phyloP scores from a whole-genome alignment of 1,284 basidiomycete species.

The Boletus sp. region DNA sequence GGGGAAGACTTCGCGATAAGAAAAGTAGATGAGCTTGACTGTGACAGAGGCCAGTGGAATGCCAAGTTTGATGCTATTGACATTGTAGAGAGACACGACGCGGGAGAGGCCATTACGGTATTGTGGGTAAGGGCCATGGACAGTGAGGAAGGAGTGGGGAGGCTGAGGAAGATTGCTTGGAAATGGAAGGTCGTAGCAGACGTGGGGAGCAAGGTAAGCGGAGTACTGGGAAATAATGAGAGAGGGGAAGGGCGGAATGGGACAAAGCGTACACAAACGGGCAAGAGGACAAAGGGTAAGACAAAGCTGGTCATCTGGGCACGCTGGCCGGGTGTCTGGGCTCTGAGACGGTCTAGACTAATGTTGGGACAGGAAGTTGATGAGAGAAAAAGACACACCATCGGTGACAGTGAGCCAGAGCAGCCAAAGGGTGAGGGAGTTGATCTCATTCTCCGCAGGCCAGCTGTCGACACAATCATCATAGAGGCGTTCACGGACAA shows the following conservation, averaged over 20 bases:
- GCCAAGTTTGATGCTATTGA: conserved; percentile 41
- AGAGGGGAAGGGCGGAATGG: neutral
- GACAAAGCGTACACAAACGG: conserved; percentile 48
- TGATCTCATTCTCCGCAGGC: conserved; percentile 55
- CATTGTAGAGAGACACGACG: conserved; percentile 45
- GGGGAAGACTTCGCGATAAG: conserved; percentile 54
- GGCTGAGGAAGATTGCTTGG: conserved; percentile 17
- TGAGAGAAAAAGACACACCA: conserved; percentile 38
- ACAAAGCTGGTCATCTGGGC: conserved; percentile 53
- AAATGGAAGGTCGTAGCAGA: conserved; percentile 60
- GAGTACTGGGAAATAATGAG: conserved; percentile 48
- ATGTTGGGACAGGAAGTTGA: neutral
- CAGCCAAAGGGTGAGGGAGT: conserved; percentile 63
- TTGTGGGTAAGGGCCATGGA: conserved; percentile 59
- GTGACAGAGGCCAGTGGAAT: conserved; percentile 57
- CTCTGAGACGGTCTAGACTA: conserved; percentile 49
- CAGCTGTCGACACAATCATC: conserved; percentile 50
- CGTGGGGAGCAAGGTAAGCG: conserved; percentile 59
- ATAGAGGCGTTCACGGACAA: conserved; percentile 51
- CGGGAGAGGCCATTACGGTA: conserved; percentile 47
- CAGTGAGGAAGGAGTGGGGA: conserved; percentile 49
- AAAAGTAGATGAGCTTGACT: conserved; percentile 66
- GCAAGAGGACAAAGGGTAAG: conserved; percentile 60
- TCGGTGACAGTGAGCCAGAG: conserved; percentile 61
- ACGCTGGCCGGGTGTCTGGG: conserved; percentile 45